Conservation (phyloP, 441 rosid species). For the Erodium chrysanthum region DNA sequence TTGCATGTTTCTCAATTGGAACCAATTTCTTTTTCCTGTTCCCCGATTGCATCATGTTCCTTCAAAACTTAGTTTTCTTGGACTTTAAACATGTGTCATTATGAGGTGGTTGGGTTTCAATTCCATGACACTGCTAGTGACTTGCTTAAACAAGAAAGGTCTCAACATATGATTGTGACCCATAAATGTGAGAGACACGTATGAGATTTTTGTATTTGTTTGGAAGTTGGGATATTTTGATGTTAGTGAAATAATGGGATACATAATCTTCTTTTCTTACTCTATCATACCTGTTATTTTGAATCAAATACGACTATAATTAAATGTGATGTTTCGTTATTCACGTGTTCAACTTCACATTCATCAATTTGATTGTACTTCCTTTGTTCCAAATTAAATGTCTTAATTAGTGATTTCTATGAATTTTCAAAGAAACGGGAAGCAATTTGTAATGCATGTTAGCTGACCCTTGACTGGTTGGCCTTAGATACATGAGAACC, state of each 20-base stretch:
- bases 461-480: too few relatives aligned
- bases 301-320: background rate
- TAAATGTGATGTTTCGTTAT: background rate
- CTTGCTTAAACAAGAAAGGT: background rate
- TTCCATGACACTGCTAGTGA: background rate
- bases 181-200: background rate
- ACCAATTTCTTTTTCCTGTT: background rate
- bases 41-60: background rate
- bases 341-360: background rate
- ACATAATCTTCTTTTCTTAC: background rate
- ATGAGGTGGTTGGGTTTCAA: constrained; percentile 2
- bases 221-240: background rate
- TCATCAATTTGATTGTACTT: too few relatives aligned
- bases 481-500: too few relatives aligned
- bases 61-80: background rate
- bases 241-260: too few relatives aligned
- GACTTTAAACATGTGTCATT: background rate
- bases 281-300: background rate
- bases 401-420: too few relatives aligned
- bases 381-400: too few relatives aligned
- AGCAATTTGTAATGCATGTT: too few relatives aligned
- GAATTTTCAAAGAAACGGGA: too few relatives aligned
- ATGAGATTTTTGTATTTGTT: background rate
- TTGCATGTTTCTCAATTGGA: background rate
- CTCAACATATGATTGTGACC: background rate